These are phyloP conservation scores for Candida caryicola DNA, from an alignment of 805 yeast genomes.

Conservation along the genomic window DNA sequence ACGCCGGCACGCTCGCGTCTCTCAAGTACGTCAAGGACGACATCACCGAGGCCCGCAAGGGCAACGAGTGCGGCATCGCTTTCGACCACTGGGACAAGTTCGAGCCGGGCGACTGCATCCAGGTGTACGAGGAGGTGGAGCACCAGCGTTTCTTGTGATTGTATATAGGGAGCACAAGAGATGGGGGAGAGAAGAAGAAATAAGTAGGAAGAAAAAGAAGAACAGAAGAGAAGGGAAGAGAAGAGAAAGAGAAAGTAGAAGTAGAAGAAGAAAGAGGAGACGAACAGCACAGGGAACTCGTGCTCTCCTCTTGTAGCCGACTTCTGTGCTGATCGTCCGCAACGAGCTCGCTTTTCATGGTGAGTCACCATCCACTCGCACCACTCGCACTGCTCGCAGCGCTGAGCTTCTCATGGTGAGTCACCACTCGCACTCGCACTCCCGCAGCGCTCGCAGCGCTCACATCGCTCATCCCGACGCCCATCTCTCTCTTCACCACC, in stretches of 20 bases:
- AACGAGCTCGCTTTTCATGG: too few relatives aligned
- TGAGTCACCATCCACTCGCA: too few relatives aligned
- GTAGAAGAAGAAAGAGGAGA: too few relatives aligned
- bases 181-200: not conserved
- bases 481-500: too few relatives aligned
- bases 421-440: too few relatives aligned
- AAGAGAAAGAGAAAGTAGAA: not conserved
- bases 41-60: slow-evolving; percentile 72
- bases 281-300: too few relatives aligned
- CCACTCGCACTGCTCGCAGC: too few relatives aligned
- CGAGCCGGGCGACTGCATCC: slow-evolving; percentile 71
- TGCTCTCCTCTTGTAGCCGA: too few relatives aligned
- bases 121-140: slow-evolving; percentile 64
- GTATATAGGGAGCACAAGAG: not conserved
- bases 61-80: slow-evolving; percentile 85
- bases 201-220: not conserved
- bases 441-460: too few relatives aligned
- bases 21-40: slow-evolving; percentile 83
- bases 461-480: too few relatives aligned
- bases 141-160: slow-evolving; percentile 60
- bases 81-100: slow-evolving; percentile 67
- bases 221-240: not conserved
- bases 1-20: slow-evolving; percentile 62
- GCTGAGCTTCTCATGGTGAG: too few relatives aligned
- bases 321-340: too few relatives aligned